A percentile compares a stretch with the other conserved stretches of the same genome.
Evolutionary conservation across 208 protist species (phyloP).

Genomic region (Trypanosoma brucei): DNA sequence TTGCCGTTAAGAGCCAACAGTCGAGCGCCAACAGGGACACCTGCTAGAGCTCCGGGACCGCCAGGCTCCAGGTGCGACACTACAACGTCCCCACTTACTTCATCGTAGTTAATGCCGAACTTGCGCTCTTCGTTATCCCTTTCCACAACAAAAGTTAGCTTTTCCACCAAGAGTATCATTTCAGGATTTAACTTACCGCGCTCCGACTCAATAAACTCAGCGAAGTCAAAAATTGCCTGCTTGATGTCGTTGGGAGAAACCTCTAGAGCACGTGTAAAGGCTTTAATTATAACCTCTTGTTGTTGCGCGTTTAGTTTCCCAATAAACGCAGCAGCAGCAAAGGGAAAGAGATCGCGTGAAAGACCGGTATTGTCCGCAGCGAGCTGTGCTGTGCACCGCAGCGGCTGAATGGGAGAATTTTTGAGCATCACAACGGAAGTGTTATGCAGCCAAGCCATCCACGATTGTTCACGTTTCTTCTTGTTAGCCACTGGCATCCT

Average conservation of each 20-base stretch:
- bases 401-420: constrained; percentile 77
- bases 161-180: constrained; percentile 39
- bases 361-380: constrained; percentile 72
- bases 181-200: constrained; percentile 50
- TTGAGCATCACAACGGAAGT: constrained; percentile 62
- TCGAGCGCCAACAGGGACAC: constrained; percentile 65
- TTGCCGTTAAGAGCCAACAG: constrained; percentile 72
- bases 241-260: constrained; percentile 73
- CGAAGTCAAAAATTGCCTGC: constrained; percentile 75
- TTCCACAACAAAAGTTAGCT: constrained; percentile 48
- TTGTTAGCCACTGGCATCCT: constrained; percentile 67
- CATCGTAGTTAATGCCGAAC: constrained; percentile 90
- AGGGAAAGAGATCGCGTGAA: constrained; percentile 76
- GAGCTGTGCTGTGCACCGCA: constrained; percentile 43
- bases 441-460: constrained; percentile 86
- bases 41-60: constrained; percentile 59
- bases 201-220: constrained; percentile 84
- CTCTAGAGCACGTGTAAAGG: constrained; percentile 59
- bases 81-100: constrained; percentile 58
- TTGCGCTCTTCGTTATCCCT: constrained; percentile 50
- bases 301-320: constrained; percentile 33
- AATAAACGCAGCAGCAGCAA: constrained; percentile 75
- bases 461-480: constrained; percentile 85
- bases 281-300: constrained; percentile 56
- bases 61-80: constrained; percentile 81